A percentile compares a stretch with the other conserved stretches of the same genome.
These are phyloP conservation scores for Fusarium mexicanum DNA, from an alignment of 2,329 filamentous ascomycete species.

Conservation along the genomic window DNA sequence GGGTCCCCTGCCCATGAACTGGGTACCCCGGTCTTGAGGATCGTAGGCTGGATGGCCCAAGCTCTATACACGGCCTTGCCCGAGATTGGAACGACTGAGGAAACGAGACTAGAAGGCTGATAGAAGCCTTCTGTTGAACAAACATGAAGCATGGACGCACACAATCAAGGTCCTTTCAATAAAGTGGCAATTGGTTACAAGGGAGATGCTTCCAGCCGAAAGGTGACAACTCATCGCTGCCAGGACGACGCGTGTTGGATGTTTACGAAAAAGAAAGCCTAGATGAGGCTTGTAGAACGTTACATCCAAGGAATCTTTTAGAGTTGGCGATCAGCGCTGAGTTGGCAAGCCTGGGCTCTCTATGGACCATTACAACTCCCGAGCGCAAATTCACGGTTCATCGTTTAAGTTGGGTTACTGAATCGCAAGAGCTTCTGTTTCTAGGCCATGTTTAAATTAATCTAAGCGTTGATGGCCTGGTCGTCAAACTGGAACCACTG, in stretches of 20 bases:
- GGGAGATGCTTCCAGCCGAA: conserved; percentile 21
- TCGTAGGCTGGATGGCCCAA: conserved; percentile 10
- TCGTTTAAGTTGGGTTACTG: background rate
- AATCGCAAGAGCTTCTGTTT: conserved; percentile 10
- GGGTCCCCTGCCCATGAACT: background rate
- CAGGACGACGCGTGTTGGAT: conserved; percentile 16
- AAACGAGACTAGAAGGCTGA: conserved; percentile 27
- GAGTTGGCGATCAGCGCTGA: conserved; percentile 30
- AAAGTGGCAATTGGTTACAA: background rate
- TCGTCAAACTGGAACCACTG: conserved; percentile 18
- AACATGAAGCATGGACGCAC: conserved; percentile 8
- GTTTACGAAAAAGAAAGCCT: background rate
- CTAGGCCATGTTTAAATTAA: background rate
- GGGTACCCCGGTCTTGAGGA: conserved; percentile 29
- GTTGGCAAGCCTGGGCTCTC: conserved; percentile 14
- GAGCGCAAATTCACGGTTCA: conserved; percentile 8
- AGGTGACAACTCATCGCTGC: conserved; percentile 1
- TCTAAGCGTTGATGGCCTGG: background rate
- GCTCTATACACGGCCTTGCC: conserved; percentile 36
- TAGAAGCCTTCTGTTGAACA: conserved; percentile 20
- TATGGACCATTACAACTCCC: conserved; percentile 17
- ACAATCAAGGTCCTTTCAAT: conserved; percentile 6
- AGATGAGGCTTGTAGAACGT: background rate
- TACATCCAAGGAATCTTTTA: conserved; percentile 16
- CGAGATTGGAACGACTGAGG: conserved; percentile 24